These are phyloP conservation scores for Takakia lepidozioides DNA, from an alignment of 225 moss, liverwort and hornwort genomes.

Conservation along the genomic window DNA sequence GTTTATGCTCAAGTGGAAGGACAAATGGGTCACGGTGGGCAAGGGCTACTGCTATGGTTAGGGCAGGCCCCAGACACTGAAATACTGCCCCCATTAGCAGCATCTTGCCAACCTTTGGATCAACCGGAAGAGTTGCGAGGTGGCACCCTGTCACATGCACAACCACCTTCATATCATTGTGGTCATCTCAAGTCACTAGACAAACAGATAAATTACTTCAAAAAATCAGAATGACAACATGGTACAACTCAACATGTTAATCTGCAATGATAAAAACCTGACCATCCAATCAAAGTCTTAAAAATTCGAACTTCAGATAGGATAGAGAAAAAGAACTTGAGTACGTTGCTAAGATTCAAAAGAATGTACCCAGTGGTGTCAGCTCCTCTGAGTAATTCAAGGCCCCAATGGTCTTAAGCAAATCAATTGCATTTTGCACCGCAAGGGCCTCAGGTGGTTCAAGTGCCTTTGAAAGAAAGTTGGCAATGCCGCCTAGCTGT, in stretches of 20 bases:
- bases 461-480: constrained; percentile 85
- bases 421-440: constrained; percentile 89
- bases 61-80: constrained; percentile 92
- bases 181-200: too few relatives aligned
- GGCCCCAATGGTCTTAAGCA: constrained; percentile 85
- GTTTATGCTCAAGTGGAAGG: constrained; percentile 88
- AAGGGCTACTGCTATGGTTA: constrained; percentile 91
- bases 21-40: constrained; percentile 98
- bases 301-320: not conserved
- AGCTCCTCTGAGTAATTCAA: constrained; percentile 70
- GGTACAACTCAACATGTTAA: too few relatives aligned
- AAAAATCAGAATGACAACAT: too few relatives aligned
- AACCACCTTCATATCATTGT: too few relatives aligned
- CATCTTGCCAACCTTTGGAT: constrained; percentile 99
- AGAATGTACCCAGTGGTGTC: constrained; percentile 75
- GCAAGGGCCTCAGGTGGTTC: constrained; percentile 97
- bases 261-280: too few relatives aligned
- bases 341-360: too few relatives aligned
- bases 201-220: too few relatives aligned
- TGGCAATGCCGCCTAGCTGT: constrained; percentile 69
- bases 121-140: constrained; percentile 84
- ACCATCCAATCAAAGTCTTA: constrained; percentile 3
- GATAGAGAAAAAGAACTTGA: not conserved
- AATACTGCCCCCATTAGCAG: constrained; percentile 99
- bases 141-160: constrained; percentile 69